A percentile compares a stretch with the other conserved stretches of the same genome.
Conservation (phyloP, 768 basidiomycete genomes). For the Sarcodon aspratus region DNA sequence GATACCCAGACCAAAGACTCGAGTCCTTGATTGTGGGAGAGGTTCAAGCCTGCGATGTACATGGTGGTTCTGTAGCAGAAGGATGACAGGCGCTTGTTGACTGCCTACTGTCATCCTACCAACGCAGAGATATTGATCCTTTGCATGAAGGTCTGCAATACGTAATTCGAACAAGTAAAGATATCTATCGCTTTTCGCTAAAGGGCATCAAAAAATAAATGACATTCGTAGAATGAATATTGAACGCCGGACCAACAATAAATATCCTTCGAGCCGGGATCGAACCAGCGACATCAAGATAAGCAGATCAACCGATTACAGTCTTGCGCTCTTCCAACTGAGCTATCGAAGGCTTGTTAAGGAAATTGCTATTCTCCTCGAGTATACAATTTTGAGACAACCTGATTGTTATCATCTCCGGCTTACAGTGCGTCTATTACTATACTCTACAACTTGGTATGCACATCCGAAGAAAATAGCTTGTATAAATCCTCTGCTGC, state of each 20-base stretch:
- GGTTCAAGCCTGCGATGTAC: too few relatives aligned
- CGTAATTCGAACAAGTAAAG: too few relatives aligned
- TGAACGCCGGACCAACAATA: conserved; percentile 1
- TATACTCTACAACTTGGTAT: neutral
- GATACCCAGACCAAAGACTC: too few relatives aligned
- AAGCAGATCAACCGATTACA: conserved; percentile 12
- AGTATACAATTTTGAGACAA: neutral
- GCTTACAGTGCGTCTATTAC: neutral
- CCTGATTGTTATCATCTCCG: neutral
- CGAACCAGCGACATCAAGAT: conserved; percentile 22
- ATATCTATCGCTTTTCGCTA: too few relatives aligned
- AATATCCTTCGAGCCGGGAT: conserved; percentile 18
- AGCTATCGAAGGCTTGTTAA: conserved; percentile 17
- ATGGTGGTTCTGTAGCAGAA: too few relatives aligned
- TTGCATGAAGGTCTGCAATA: too few relatives aligned
- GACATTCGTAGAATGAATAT: too few relatives aligned
- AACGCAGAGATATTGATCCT: too few relatives aligned
- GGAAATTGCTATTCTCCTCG: neutral
- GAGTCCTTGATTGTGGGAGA: too few relatives aligned
- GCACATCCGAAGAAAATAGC: conserved; percentile 23
- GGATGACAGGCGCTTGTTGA: too few relatives aligned
- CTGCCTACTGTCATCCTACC: too few relatives aligned
- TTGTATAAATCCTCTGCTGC: conserved; percentile 61
- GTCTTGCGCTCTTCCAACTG: conserved; percentile 24
- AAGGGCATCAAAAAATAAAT: too few relatives aligned